Evolutionary conservation across 2,329 filamentous ascomycete genomes (phyloP).

Genomic region (Mycogone perniciosa): DNA sequence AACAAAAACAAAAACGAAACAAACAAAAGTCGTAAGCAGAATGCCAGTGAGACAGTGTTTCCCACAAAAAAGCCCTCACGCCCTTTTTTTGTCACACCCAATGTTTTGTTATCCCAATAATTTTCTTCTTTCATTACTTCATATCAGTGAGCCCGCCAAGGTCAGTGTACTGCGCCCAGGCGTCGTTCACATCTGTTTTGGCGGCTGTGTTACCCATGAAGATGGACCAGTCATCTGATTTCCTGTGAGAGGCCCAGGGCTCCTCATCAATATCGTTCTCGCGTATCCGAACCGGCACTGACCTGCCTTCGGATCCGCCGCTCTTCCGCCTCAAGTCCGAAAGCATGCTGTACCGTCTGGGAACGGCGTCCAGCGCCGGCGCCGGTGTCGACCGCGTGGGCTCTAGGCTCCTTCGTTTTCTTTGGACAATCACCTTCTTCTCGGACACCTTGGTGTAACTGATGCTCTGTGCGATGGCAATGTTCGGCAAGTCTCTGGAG

Average conservation of each 20-base stretch:
- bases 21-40: neutral
- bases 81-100: neutral
- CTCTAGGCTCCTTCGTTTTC: constrained; percentile 10
- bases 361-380: constrained; percentile 9
- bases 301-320: constrained; percentile 15
- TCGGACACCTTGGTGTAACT: constrained; percentile 21
- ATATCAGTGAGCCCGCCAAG: constrained; percentile 39
- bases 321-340: constrained; percentile 19
- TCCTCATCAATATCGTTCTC: constrained; percentile 22
- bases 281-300: constrained; percentile 12
- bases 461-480: constrained; percentile 21
- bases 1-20: neutral
- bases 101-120: neutral
- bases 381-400: constrained; percentile 9
- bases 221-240: constrained; percentile 31
- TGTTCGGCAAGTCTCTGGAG: constrained; percentile 23
- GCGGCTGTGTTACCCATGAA: constrained; percentile 25
- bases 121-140: constrained; percentile 19
- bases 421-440: constrained; percentile 14
- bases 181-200: constrained; percentile 18
- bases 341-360: constrained; percentile 21
- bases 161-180: constrained; percentile 42
- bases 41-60: neutral
- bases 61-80: neutral
- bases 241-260: constrained; percentile 19